These are phyloP conservation scores for Penicillium cataractarum DNA, from an alignment of 495 filamentous ascomycete species.

Conservation along the genomic window DNA sequence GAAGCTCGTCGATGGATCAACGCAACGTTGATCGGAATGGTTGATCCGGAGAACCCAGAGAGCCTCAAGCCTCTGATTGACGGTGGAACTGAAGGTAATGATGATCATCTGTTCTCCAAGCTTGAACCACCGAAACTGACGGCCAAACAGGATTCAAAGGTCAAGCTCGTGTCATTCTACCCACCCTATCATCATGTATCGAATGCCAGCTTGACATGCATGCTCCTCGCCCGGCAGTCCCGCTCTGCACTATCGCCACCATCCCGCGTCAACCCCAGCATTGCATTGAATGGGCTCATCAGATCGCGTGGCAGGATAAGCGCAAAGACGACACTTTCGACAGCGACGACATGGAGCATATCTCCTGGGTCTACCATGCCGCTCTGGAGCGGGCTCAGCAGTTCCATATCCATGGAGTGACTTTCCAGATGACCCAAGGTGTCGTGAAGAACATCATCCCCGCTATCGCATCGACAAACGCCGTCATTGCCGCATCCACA, in stretches of 20 bases:
- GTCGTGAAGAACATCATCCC: slow-evolving; percentile 99
- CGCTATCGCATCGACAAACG: slow-evolving; percentile 96
- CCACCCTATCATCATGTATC: slow-evolving; percentile 91
- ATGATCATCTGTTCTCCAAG: neutral
- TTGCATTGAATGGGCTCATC: slow-evolving; percentile 98
- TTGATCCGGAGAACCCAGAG: slow-evolving; percentile 77
- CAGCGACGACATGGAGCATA: slow-evolving; percentile 95
- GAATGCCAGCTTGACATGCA: slow-evolving; percentile 99
- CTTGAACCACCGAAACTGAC: slow-evolving; percentile 17
- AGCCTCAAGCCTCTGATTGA: slow-evolving; percentile 91
- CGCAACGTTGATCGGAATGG: slow-evolving; percentile 86
- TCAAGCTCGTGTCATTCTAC: slow-evolving; percentile 89
- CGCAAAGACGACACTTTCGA: slow-evolving; percentile 70
- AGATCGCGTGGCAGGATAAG: slow-evolving; percentile 73
- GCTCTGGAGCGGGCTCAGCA: slow-evolving; percentile 78
- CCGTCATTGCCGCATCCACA: slow-evolving; percentile 90
- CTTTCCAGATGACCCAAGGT: slow-evolving; percentile 95
- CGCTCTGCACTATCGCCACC: slow-evolving; percentile 93
- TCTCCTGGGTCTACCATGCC: slow-evolving; percentile 93
- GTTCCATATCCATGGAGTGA: slow-evolving; percentile 91
- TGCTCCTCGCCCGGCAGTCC: slow-evolving; percentile 88
- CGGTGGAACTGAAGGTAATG: slow-evolving; percentile 87
- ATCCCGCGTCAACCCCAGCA: slow-evolving; percentile 98
- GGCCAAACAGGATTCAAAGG: slow-evolving; percentile 80
- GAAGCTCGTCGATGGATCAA: slow-evolving; percentile 99